Evolutionary conservation across 1,284 basidiomycete genomes (phyloP).

Genomic region (Boletus hoseneyae): DNA sequence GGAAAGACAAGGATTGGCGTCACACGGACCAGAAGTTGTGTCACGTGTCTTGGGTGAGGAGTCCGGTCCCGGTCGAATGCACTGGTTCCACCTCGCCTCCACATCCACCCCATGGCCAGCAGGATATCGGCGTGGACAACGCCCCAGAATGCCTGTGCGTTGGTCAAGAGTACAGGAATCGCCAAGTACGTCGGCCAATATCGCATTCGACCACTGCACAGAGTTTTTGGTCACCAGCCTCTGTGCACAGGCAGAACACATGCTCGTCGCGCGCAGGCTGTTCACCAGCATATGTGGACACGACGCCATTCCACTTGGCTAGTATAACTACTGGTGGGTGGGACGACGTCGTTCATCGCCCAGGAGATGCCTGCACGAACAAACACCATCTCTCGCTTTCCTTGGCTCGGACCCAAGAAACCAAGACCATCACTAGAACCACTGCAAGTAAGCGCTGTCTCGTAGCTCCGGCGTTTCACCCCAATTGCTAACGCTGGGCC

Average conservation of each 20-base stretch:
- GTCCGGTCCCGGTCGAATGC: no score
- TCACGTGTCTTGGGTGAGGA: no score
- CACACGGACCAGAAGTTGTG: no score
- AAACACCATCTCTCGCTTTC: conserved; percentile 1
- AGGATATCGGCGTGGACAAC: no score
- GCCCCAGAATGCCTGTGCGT: no score
- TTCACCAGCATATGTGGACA: conserved; percentile 1
- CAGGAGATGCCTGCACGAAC: conserved; percentile 1
- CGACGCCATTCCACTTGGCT: not conserved
- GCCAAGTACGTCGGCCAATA: no score
- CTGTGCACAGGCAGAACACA: not conserved
- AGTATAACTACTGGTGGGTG: conserved; percentile 10
- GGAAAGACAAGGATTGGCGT: no score
- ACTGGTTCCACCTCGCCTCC: no score
- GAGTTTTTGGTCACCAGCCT: not conserved
- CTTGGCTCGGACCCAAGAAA: conserved; percentile 5
- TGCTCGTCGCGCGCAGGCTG: conserved; percentile 7
- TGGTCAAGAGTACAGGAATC: no score
- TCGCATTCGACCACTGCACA: not conserved
- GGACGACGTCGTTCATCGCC: not conserved
- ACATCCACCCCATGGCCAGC: no score
- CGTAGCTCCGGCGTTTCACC: not conserved
- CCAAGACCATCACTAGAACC: not conserved
- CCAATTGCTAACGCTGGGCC: not conserved
- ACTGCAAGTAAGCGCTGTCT: conserved; percentile 1